Evolutionary conservation across 306 rosid species (phyloP).

Genomic region (Quercus alba): DNA sequence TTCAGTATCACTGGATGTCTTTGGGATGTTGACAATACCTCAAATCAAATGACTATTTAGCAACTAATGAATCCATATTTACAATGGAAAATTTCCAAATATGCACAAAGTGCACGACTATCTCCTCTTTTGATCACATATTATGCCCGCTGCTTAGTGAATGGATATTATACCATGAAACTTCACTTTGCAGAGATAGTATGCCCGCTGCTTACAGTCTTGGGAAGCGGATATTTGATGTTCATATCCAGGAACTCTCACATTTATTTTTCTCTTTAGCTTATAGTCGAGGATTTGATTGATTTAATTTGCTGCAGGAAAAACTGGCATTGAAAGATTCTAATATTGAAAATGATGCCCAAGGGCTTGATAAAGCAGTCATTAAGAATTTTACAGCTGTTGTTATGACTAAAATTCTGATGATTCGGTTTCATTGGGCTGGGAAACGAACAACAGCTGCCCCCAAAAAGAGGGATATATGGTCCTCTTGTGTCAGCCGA

Average conservation of each 20-base stretch:
- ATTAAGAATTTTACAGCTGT: too few species aligned
- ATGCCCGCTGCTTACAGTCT: slow-evolving; percentile 32
- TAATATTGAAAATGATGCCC: neutral
- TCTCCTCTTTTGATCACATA: slow-evolving; percentile 54
- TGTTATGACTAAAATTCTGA: too few species aligned
- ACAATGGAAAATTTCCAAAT: slow-evolving; percentile 27
- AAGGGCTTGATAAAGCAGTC: too few species aligned
- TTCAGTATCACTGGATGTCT: slow-evolving; percentile 38
- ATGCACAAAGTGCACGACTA: slow-evolving; percentile 42
- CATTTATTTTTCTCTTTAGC: too few species aligned
- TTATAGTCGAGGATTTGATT: too few species aligned
- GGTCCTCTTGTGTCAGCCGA: too few species aligned
- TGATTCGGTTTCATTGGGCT: neutral
- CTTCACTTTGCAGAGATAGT: slow-evolving; percentile 57
- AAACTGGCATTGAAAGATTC: neutral
- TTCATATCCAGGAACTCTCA: slow-evolving; percentile 24
- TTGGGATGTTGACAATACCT: slow-evolving; percentile 28
- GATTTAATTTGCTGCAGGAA: neutral
- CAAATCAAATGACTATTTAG: slow-evolving; percentile 24
- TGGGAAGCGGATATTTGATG: slow-evolving; percentile 59
- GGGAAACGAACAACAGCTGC: too few species aligned
- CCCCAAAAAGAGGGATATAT: too few species aligned
- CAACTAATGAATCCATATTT: slow-evolving; percentile 16
- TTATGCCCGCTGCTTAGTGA: slow-evolving; percentile 54
- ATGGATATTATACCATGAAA: slow-evolving; percentile 41